These are phyloP conservation scores for Globisporangium cederbergense DNA, from an alignment of 352 stramenopile genomes.

Conservation along the genomic window DNA sequence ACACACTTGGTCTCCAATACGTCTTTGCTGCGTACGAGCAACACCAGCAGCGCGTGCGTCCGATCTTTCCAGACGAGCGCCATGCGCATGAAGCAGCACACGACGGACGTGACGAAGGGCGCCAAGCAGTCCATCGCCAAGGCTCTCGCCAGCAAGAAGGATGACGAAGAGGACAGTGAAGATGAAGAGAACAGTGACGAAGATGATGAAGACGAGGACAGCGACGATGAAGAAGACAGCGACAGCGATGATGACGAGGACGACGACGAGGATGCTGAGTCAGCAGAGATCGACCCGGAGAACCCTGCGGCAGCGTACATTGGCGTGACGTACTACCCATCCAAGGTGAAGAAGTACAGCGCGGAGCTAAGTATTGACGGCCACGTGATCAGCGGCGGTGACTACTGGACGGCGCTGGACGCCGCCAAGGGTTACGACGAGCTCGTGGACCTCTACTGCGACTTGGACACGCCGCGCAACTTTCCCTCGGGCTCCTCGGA, in stretches of 20 bases:
- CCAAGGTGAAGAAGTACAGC: constrained; percentile 84
- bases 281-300: constrained; percentile 28
- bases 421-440: constrained; percentile 82
- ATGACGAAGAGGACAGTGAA: constrained; percentile 5
- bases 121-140: constrained; percentile 16
- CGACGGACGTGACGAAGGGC: constrained; percentile 18
- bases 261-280: constrained; percentile 24
- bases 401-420: constrained; percentile 81
- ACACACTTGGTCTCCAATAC: neutral
- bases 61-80: constrained; percentile 20
- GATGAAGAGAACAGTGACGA: neutral
- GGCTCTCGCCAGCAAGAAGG: constrained; percentile 11
- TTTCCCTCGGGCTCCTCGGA: constrained; percentile 36
- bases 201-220: constrained; percentile 11
- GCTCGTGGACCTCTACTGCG: constrained; percentile 76
- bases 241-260: constrained; percentile 21
- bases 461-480: constrained; percentile 71
- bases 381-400: constrained; percentile 67
- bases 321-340: constrained; percentile 60
- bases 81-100: constrained; percentile 19
- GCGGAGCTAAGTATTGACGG: constrained; percentile 67
- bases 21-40: neutral
- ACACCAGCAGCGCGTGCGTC: neutral
- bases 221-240: constrained; percentile 14
- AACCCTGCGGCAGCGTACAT: constrained; percentile 46